Base-by-base conservation (phyloP, 1,284 basidiomycete genomes). In the Leccinum pseudoinsigne region DNA sequence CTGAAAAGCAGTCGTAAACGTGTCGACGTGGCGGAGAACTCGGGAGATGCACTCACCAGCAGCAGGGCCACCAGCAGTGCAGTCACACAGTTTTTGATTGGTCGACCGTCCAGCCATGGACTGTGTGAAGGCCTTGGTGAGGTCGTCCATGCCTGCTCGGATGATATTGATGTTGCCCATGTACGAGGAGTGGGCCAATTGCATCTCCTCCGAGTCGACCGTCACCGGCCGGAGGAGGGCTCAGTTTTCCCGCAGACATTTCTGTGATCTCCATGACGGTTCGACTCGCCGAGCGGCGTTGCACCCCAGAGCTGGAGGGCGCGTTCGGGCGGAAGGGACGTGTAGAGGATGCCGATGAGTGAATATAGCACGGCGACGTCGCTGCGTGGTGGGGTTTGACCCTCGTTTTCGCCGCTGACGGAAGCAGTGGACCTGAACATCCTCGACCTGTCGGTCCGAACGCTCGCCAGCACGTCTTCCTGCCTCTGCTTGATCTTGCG, bases 401-500 rank as follows among this genome's bases (percentile, higher is more conserved):
- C 73, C 11, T 81, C 79, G 5, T 70, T 60, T 55, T 84, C 83
- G 8, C 77, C 71, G 8, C 76, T 75, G 59, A 79, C 71, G 21
- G 80, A 74, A 16, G 79, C 70, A 55, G 82, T 69, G 65, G 83
- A 84, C 61, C 84, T 83, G 62, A 81, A 79, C 62, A 75, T 76
- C 61, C 86, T 77, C 26, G 82, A 79, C 34, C 86, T 80, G 70
- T 86, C 88, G 18, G 80, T 84, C 1, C 23, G 23, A 26, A 26
- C 84, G 66, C 78, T 85, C 2, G 88, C 87, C 23, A 90, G 80
- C 5, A 89, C 81, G 72, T 97, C 95, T 76, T 97, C 95, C 73
- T 97, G 95, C 50, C 89, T 81, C 70, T 95, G 93, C 73, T 95
- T 94, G 73, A 97, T 89, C 73, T 93, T 94, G 53, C 93, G 86